phyloP scores from a whole-genome alignment of 2,329 filamentous ascomycete species.

The Phyllosticta paracitricarpa region DNA sequence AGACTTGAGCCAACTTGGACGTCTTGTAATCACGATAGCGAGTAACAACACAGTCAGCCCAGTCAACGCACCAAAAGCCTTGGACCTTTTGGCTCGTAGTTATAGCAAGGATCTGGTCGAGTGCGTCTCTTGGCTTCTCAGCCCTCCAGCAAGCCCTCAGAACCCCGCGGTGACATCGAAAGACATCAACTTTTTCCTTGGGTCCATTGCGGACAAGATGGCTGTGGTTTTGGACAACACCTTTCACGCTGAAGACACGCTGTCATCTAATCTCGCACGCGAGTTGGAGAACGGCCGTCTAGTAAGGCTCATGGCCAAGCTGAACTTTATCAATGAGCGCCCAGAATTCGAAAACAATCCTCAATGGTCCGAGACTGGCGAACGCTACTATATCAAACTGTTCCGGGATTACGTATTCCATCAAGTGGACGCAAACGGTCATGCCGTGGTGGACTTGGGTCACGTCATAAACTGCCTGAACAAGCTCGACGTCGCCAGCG shows the following conservation, averaged over 20 bases:
- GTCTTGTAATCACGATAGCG: slow-evolving; percentile 72
- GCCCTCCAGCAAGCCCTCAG: slow-evolving; percentile 43
- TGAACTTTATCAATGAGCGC: slow-evolving; percentile 81
- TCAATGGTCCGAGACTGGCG: slow-evolving; percentile 84
- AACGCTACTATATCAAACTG: slow-evolving; percentile 84
- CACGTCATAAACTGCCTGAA: slow-evolving; percentile 82
- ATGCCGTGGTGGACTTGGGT: slow-evolving; percentile 74
- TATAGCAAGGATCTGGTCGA: slow-evolving; percentile 74
- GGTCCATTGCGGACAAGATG: slow-evolving; percentile 67
- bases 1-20: slow-evolving; percentile 76
- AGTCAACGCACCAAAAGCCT: slow-evolving; percentile 51
- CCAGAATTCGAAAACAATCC: slow-evolving; percentile 68
- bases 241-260: slow-evolving; percentile 68
- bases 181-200: slow-evolving; percentile 68
- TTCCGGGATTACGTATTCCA: slow-evolving; percentile 98
- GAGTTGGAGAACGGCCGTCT: slow-evolving; percentile 87
- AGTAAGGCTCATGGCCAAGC: slow-evolving; percentile 69
- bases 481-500: slow-evolving; percentile 81
- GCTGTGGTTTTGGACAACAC: slow-evolving; percentile 65
- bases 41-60: slow-evolving; percentile 52
- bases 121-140: slow-evolving; percentile 72
- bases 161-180: slow-evolving; percentile 41
- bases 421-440: slow-evolving; percentile 76
- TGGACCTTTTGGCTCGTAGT: slow-evolving; percentile 41
- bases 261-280: slow-evolving; percentile 59